Evolutionary conservation across 208 protist genomes (phyloP).

Genomic region (Phytomonas sp.): DNA sequence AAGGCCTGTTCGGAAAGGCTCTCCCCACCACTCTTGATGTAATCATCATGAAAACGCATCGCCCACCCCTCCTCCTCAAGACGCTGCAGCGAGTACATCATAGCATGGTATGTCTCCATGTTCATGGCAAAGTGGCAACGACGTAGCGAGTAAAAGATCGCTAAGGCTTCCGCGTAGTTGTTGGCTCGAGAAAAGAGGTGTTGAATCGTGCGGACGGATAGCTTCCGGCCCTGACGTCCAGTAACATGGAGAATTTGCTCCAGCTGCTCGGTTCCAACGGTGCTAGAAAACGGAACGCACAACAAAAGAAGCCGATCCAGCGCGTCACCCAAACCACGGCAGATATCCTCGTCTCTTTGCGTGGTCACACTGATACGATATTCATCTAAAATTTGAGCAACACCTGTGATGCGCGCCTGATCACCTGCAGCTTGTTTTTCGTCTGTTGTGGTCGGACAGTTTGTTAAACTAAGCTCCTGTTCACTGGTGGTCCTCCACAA

Average conservation of each 20-base stretch:
- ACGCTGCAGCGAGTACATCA: conserved; percentile 86
- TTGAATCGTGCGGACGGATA: conserved; percentile 80
- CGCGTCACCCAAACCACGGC: conserved; percentile 71
- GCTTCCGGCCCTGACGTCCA: conserved; percentile 46
- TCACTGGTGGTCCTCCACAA: conserved; percentile 35
- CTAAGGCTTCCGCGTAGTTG: conserved; percentile 73
- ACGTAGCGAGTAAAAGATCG: conserved; percentile 81
- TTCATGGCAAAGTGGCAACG: conserved; percentile 80
- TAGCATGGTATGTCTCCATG: conserved; percentile 86
- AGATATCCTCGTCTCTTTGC: conserved; percentile 68
- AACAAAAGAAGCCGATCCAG: conserved; percentile 80
- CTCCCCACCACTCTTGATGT: conserved; percentile 12
- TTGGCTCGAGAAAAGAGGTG: conserved; percentile 76
- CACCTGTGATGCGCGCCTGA: conserved; percentile 18
- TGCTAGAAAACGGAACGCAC: conserved; percentile 49
- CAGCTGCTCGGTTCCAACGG: conserved; percentile 32
- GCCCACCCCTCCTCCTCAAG: conserved; percentile 87
- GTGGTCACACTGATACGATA: conserved; percentile 51
- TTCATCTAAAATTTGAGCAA: conserved; percentile 29
- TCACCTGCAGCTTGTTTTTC: conserved; percentile 13
- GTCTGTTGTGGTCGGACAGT: conserved; percentile 7
- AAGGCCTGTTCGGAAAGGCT: conserved; percentile 70
- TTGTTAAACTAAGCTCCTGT: neutral
- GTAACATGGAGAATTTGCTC: conserved; percentile 53
- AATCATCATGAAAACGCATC: conserved; percentile 68